Evolutionary conservation across 352 stramenopile genomes (phyloP), one percentile per base, ranked within the genome.

Genomic region (Elongisporangium anandrum): DNA sequence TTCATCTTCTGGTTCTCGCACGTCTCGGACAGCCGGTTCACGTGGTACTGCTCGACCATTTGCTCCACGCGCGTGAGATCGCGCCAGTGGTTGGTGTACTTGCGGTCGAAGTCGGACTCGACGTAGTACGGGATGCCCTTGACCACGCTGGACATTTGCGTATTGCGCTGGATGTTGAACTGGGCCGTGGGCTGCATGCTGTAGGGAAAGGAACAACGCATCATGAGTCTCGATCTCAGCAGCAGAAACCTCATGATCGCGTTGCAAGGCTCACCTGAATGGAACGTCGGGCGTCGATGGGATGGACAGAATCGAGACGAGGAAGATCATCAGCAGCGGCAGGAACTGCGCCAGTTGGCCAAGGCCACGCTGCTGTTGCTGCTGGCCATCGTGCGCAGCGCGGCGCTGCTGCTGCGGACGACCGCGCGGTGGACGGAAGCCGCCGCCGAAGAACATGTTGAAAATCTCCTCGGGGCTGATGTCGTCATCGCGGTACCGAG

Each of bases 391-490:
- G 10, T 76, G 69, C 24, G 52, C 59, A 62, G 74, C 72, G n/a
- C 77, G 71, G n/a, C 64, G 71, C 48, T 85, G 77, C 17, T 71
- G 69, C 9, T 64, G 68, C 24, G 73, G 65, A 16, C 72, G 69
- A 21, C 45, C 68, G 60, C 80, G 87, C 34, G 87, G 75, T 23
- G 72, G 64, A 57, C 74, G 82, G 59, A 94, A 89, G 24, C 83
- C 81, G 13, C 86, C 87, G 45, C 88, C 88, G 59, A 97, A 97
- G 60, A 97, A 95, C 84, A 96, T 94, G 73, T 95, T 95, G 72
- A 97, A 97, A 72, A 97, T 94, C 61, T 97, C 88, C 57, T 95
- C 85, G 10, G 88, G 88, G 56, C 87, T 95, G 47, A 97, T 86
- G 34, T 97, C 88, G 19, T 96, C 85, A 10, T 87, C 78, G 29